Conservation (phyloP, 2,329 filamentous ascomycete genomes). For the Beauveria australis region DNA sequence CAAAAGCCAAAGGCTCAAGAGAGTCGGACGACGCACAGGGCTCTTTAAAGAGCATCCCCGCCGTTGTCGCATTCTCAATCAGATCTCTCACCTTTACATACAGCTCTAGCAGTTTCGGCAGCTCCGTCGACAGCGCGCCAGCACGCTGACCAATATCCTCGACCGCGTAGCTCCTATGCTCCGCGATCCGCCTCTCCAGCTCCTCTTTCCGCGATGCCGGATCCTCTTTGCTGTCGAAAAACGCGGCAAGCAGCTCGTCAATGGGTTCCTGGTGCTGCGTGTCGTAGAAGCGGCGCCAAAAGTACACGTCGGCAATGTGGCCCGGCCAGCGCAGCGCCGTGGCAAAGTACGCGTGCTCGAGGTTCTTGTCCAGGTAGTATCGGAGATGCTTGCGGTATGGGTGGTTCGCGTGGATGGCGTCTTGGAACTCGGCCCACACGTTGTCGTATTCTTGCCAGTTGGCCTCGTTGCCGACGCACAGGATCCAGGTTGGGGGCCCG, state of each 20-base stretch:
- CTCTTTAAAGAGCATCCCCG: too few species aligned
- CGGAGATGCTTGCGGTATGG: neutral
- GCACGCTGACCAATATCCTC: too few species aligned
- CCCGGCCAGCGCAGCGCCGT: neutral
- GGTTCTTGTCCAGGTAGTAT: neutral
- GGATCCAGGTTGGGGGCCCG: neutral
- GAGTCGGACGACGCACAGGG: too few species aligned
- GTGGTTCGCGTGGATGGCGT: neutral
- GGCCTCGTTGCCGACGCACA: neutral
- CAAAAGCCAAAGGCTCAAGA: too few species aligned
- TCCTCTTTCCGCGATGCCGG: too few species aligned
- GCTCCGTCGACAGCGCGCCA: too few species aligned
- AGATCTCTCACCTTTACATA: too few species aligned
- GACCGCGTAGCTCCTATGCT: too few species aligned
- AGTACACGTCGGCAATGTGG: neutral
- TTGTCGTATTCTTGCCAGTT: too few species aligned
- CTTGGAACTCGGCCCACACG: neutral
- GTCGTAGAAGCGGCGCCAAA: neutral
- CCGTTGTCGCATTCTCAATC: too few species aligned
- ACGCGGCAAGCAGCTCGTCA: neutral
- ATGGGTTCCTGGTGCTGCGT: neutral
- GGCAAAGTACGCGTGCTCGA: neutral
- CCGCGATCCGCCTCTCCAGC: too few species aligned
- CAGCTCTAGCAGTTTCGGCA: too few species aligned
- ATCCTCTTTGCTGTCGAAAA: neutral